Evolutionary conservation across 2,329 filamentous ascomycete genomes (phyloP).

Genomic region (Botrytis paeoniae): DNA sequence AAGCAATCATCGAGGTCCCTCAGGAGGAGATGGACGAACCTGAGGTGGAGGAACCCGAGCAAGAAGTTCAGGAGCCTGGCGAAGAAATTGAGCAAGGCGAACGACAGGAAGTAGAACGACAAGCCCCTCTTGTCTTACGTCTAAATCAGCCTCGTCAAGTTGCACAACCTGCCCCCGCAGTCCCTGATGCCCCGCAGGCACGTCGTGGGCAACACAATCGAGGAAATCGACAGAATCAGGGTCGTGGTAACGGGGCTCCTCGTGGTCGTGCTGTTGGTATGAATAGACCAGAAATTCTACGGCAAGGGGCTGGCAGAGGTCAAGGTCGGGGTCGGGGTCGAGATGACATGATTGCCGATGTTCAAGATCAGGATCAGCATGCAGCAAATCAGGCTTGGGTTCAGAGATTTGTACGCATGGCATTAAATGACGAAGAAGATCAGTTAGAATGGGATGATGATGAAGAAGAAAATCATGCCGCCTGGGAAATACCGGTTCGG

Average conservation of each 20-base stretch:
- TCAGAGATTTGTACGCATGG: slow-evolving; percentile 39
- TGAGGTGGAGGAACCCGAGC: slow-evolving; percentile 18
- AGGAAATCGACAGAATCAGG: slow-evolving; percentile 11
- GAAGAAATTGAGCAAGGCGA: slow-evolving; percentile 20
- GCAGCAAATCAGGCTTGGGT: slow-evolving; percentile 36
- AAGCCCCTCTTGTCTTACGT: slow-evolving; percentile 38
- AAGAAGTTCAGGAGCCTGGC: slow-evolving; percentile 24
- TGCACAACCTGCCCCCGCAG: slow-evolving; percentile 26
- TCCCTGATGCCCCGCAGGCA: slow-evolving; percentile 27
- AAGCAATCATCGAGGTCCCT: slow-evolving; percentile 18
- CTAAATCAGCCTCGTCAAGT: slow-evolving; percentile 33
- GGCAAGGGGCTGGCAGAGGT: not conserved
- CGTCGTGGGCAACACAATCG: slow-evolving; percentile 12
- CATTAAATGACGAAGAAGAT: slow-evolving; percentile 38
- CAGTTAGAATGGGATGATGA: slow-evolving; percentile 40
- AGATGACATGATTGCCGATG: slow-evolving; percentile 18
- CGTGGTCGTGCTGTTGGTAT: slow-evolving; percentile 11
- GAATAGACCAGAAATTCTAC: slow-evolving; percentile 2
- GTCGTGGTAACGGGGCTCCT: slow-evolving; percentile 4
- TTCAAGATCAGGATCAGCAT: slow-evolving; percentile 22
- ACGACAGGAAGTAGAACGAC: slow-evolving; percentile 30
- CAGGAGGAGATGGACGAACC: slow-evolving; percentile 13
- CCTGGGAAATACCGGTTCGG: slow-evolving; percentile 43
- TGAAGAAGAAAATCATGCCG: slow-evolving; percentile 45
- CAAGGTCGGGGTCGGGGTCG: not conserved